phyloP scores from a whole-genome alignment of 371 early-diverging fungal genomes.

The Chytridium lagenaria region DNA sequence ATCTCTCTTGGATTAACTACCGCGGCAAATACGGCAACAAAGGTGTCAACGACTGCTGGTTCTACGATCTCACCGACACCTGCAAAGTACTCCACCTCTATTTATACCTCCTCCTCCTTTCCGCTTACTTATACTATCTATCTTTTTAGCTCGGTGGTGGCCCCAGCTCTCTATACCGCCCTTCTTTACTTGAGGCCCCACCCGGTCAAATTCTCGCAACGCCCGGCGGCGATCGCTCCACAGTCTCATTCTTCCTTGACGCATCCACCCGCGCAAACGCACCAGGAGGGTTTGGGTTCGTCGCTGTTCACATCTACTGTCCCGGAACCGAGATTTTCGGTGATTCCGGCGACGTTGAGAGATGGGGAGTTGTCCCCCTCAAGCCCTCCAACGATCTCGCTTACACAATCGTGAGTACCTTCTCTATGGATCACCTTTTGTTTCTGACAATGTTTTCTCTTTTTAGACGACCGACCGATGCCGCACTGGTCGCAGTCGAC shows the following conservation, averaged over 20 bases:
- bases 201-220: slow-evolving; percentile 13
- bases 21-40: slow-evolving; percentile 24
- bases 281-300: slow-evolving; percentile 8
- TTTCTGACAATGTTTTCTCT: not conserved
- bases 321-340: not conserved
- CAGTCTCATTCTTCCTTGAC: slow-evolving; percentile 1
- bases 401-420: slow-evolving; percentile 7
- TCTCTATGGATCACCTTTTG: no score
- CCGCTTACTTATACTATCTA: not conserved
- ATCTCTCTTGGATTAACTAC: slow-evolving; percentile 23
- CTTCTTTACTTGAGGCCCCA: slow-evolving; percentile 10
- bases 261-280: not conserved
- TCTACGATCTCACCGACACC: slow-evolving; percentile 10
- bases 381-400: not conserved
- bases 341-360: slow-evolving; percentile 8
- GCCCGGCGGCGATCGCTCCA: slow-evolving; percentile 8
- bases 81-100: not conserved
- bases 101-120: not conserved
- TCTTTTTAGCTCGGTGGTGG: slow-evolving; percentile 11
- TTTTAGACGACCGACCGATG: slow-evolving; percentile 24
- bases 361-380: slow-evolving; percentile 25
- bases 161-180: slow-evolving; percentile 22
- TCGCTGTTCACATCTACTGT: slow-evolving; percentile 19
- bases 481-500: not conserved
- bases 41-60: slow-evolving; percentile 17